Conservation (phyloP, 2,329 filamentous ascomycete genomes). For the Orbilia brochopaga region DNA sequence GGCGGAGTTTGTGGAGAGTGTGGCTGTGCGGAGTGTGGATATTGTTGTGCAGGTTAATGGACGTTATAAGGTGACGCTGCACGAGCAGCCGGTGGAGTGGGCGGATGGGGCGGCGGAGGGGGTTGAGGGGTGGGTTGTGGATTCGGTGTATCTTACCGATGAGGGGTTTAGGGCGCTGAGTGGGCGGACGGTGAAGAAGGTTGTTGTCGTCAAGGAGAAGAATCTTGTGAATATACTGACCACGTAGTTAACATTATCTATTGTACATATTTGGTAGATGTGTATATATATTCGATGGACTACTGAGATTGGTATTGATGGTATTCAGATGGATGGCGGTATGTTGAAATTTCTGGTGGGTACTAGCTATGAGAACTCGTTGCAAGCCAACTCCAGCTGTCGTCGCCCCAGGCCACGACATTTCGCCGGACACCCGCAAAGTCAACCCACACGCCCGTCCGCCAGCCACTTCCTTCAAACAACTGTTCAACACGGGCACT, state of each 20-base stretch:
- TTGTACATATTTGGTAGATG: slow-evolving; percentile 20
- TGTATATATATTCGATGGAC: too few species aligned
- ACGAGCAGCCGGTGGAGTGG: slow-evolving; percentile 62
- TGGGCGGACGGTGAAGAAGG: slow-evolving; percentile 65
- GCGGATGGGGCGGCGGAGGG: slow-evolving; percentile 60
- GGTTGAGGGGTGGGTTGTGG: slow-evolving; percentile 68
- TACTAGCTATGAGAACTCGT: too few species aligned
- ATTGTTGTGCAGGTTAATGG: slow-evolving; percentile 81
- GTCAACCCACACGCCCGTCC: slow-evolving; percentile 52
- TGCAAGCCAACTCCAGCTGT: slow-evolving; percentile 43
- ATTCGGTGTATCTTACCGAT: slow-evolving; percentile 67
- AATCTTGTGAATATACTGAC: slow-evolving; percentile 76
- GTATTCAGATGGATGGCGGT: too few species aligned
- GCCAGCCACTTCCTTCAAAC: slow-evolving; percentile 24
- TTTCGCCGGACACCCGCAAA: slow-evolving; percentile 52
- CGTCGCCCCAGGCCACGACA: slow-evolving; percentile 54
- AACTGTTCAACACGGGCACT: slow-evolving; percentile 47
- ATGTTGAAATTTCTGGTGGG: too few species aligned
- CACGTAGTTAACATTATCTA: slow-evolving; percentile 57
- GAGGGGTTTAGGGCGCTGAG: slow-evolving; percentile 66
- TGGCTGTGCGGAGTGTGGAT: slow-evolving; percentile 56
- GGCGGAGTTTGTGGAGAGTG: slow-evolving; percentile 63
- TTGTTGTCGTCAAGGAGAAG: slow-evolving; percentile 71
- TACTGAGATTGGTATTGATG: too few species aligned
- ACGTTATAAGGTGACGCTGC: slow-evolving; percentile 72